Evolutionary conservation across 1,284 basidiomycete species (phyloP).

Genomic region (Xerocomus minutiporus): DNA sequence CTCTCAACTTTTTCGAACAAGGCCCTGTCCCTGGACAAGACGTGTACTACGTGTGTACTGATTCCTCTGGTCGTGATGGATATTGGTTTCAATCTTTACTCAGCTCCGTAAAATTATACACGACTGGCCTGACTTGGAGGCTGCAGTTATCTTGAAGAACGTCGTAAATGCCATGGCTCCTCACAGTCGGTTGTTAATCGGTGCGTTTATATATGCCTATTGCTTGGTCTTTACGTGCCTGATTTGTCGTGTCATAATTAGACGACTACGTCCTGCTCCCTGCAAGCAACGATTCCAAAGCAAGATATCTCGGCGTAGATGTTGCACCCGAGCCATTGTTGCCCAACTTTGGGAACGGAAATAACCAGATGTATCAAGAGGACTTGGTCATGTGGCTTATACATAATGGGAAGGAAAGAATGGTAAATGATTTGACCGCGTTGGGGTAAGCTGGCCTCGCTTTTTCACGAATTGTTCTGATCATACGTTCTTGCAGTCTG

Average conservation of each 20-base stretch:
- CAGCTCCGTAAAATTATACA: too few relatives aligned
- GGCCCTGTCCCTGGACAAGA: slow-evolving; percentile 22
- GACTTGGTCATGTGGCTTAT: slow-evolving; percentile 29
- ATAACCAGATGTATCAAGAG: slow-evolving; percentile 21
- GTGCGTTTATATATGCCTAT: slow-evolving; percentile 11
- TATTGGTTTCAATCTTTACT: slow-evolving; percentile 6
- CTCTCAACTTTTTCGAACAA: slow-evolving; percentile 16
- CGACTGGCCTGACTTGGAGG: slow-evolving; percentile 24
- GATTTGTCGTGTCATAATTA: slow-evolving; percentile 1
- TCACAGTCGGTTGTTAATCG: slow-evolving; percentile 27
- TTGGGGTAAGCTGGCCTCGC: slow-evolving; percentile 17
- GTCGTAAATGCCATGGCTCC: slow-evolving; percentile 20
- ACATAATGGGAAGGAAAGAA: too few relatives aligned
- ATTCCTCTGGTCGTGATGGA: background rate
- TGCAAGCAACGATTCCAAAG: slow-evolving; percentile 4
- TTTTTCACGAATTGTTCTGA: background rate
- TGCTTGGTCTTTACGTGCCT: too few relatives aligned
- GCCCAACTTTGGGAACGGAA: slow-evolving; percentile 23
- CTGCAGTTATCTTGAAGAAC: slow-evolving; percentile 19
- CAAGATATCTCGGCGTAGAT: background rate
- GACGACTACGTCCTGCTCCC: slow-evolving; percentile 22
- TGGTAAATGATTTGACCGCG: background rate
- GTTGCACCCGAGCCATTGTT: too few relatives aligned
- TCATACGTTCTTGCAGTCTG: slow-evolving; percentile 6
- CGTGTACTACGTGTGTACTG: slow-evolving; percentile 39